Percentiles rank a stretch among this genome's conserved stretches.
Evolutionary conservation across 1,284 basidiomycete species (phyloP).

Genomic region (Boletus mariae): DNA sequence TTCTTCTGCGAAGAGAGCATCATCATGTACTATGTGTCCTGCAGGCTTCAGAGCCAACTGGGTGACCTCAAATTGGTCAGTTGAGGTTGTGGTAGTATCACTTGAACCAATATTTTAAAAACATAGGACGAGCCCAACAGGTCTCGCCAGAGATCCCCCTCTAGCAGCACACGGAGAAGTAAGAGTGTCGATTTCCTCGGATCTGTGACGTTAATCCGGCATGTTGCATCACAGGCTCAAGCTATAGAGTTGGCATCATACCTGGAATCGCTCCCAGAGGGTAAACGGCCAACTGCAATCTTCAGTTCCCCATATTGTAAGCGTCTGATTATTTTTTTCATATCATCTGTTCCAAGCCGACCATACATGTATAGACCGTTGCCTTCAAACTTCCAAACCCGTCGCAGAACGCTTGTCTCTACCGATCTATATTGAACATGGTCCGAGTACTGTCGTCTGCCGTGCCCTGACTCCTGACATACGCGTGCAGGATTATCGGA

Average conservation of each 20-base stretch:
- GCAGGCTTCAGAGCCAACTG: conserved; percentile 74
- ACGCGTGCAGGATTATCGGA: conserved; percentile 62
- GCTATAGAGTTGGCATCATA: conserved; percentile 68
- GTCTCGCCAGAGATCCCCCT: conserved; percentile 72
- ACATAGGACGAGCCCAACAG: conserved; percentile 62
- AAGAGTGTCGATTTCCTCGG: conserved; percentile 3
- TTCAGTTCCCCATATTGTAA: conserved; percentile 78
- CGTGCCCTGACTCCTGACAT: conserved; percentile 7
- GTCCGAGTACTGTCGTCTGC: conserved; percentile 35
- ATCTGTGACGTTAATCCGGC: background rate
- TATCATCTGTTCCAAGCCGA: background rate
- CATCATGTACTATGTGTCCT: background rate
- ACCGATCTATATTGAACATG: conserved; percentile 75
- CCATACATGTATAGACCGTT: conserved; percentile 56
- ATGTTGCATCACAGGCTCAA: conserved; percentile 50
- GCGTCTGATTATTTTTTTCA: conserved; percentile 15
- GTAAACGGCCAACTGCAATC: conserved; percentile 71
- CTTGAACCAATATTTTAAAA: background rate
- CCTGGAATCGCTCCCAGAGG: conserved; percentile 60
- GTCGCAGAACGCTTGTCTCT: conserved; percentile 56
- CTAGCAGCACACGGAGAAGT: conserved; percentile 76
- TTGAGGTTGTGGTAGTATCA: background rate
- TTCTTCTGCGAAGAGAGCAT: background rate
- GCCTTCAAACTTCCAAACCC: conserved; percentile 75
- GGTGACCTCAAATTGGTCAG: conserved; percentile 62